phyloP scores from a whole-genome alignment of 805 yeast species.

The Cyberlindnera saturnus region DNA sequence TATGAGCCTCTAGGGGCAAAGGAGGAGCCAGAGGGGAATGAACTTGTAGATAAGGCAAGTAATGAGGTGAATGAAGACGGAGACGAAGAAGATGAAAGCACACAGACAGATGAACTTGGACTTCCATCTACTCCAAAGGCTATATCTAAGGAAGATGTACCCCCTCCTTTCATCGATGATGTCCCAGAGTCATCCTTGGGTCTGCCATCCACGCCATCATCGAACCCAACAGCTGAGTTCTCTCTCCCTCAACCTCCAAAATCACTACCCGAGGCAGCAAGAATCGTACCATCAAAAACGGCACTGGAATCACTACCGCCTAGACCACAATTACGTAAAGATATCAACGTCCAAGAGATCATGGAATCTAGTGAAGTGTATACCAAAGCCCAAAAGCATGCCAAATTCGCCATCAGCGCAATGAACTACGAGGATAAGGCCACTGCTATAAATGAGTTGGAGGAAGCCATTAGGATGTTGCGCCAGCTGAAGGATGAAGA shows the following conservation, averaged over 20 bases:
- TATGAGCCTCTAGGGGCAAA: slow-evolving; percentile 13
- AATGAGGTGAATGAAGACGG: slow-evolving; percentile 3
- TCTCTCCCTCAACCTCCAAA: slow-evolving; percentile 11
- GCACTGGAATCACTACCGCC: neutral
- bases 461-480: slow-evolving; percentile 43
- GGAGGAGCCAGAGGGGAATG: neutral
- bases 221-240: neutral
- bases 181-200: neutral
- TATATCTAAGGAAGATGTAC: slow-evolving; percentile 1
- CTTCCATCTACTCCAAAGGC: slow-evolving; percentile 11
- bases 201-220: slow-evolving; percentile 6
- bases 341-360: slow-evolving; percentile 37
- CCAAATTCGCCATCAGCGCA: slow-evolving; percentile 75
- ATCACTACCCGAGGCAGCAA: slow-evolving; percentile 2
- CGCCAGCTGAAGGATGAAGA: slow-evolving; percentile 3
- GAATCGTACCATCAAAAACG: neutral
- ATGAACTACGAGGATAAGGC: slow-evolving; percentile 67
- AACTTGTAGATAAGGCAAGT: neutral
- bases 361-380: slow-evolving; percentile 52
- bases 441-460: slow-evolving; percentile 61
- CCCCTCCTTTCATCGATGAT: neutral
- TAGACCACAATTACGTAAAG: slow-evolving; percentile 1
- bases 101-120: slow-evolving; percentile 11
- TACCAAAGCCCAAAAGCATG: slow-evolving; percentile 56
- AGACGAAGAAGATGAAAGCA: slow-evolving; percentile 3